Base-by-base conservation (phyloP, 2,329 filamentous ascomycete genomes). In the Karstenula rhodostoma region DNA sequence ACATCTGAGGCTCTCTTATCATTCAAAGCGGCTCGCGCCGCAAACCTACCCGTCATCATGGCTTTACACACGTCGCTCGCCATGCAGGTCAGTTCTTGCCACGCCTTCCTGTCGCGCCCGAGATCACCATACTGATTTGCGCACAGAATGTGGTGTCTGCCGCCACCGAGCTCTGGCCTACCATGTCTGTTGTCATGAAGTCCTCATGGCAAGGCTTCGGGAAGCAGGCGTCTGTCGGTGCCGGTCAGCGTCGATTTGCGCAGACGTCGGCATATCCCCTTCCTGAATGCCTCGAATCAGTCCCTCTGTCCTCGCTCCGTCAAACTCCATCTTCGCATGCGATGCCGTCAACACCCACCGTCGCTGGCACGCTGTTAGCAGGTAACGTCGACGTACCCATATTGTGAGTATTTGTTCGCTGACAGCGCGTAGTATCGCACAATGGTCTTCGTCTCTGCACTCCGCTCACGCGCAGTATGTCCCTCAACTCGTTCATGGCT, bases 41-140 rank as follows among this genome's bases (percentile, higher is more conserved):
- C 74, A 59, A 37, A 54, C 23, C 56, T 32, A 56, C 25, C 57
- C 29, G 40, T 62, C 68, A 80, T 61, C 71, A 85, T 85, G 84
- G 83, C 83, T 72, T 83, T 84, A 69, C 82, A 83, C 73, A 76
- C 80, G 67, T 78, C 82, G 65, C 73, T 81, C 67, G 78, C 77
- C 63, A 71, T 81, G 63, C 81, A 81, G 68, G 83, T 85, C 73
- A 68, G 82, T 72, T 63, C 68, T 63, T 65, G 73, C 73, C 71
- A 75, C 73, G 66, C 63, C 42, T 42, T n/a, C 42, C 19, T 66
- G 57, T 66, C 57, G 62, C 62, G 62, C 66, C 62, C 67, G 59
- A 59, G 62, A 52, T 58, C 61, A 60, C 54, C 51, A 51, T 66
- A 54, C 67, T 72, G 43, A 73, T 61, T 37, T 32, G 52, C 27